These are phyloP conservation scores for Candida mattraensis DNA, from an alignment of 805 yeast species.

Conservation along the genomic window DNA sequence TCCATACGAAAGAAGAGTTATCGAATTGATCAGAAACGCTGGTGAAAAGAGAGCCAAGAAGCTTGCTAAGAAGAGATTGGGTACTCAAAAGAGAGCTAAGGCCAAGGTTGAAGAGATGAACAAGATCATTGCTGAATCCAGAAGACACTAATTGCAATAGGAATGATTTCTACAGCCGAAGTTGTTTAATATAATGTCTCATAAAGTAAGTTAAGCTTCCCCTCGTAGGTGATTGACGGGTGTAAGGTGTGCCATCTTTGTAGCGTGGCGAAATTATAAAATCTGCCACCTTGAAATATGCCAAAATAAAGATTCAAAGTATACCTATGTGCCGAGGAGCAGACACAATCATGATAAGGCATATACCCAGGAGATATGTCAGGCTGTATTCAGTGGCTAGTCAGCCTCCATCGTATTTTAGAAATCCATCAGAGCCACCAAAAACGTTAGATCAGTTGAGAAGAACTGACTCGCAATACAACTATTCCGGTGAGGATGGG, in stretches of 20 bases:
- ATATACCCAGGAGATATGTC: too few relatives aligned
- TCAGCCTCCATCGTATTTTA: slow-evolving; percentile 28
- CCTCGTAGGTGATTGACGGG: slow-evolving; percentile 5
- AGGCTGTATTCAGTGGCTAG: slow-evolving; percentile 5
- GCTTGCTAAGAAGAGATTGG: slow-evolving; percentile 99
- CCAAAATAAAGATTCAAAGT: background rate
- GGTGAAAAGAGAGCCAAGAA: slow-evolving; percentile 99
- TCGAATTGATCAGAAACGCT: slow-evolving; percentile 99
- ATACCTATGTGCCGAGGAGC: too few relatives aligned
- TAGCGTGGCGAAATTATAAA: too few relatives aligned
- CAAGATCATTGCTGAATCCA: slow-evolving; percentile 93
- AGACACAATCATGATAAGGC: too few relatives aligned
- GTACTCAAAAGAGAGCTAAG: slow-evolving; percentile 99
- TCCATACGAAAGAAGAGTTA: slow-evolving; percentile 99
- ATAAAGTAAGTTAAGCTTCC: too few relatives aligned
- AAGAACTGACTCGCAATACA: background rate
- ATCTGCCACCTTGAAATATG: background rate
- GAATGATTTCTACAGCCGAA: too few relatives aligned
- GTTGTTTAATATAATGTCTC: slow-evolving; percentile 9
- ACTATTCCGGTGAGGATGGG: background rate
- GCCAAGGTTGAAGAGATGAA: slow-evolving; percentile 99
- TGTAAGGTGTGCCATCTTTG: background rate
- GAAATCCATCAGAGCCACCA: slow-evolving; percentile 26
- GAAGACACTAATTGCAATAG: slow-evolving; percentile 75
- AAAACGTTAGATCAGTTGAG: slow-evolving; percentile 31